A percentile compares a stretch with the other conserved stretches of the same genome.
Evolutionary conservation across 2,329 filamentous ascomycete species (phyloP).

Genomic region (Nothopassalora personata): DNA sequence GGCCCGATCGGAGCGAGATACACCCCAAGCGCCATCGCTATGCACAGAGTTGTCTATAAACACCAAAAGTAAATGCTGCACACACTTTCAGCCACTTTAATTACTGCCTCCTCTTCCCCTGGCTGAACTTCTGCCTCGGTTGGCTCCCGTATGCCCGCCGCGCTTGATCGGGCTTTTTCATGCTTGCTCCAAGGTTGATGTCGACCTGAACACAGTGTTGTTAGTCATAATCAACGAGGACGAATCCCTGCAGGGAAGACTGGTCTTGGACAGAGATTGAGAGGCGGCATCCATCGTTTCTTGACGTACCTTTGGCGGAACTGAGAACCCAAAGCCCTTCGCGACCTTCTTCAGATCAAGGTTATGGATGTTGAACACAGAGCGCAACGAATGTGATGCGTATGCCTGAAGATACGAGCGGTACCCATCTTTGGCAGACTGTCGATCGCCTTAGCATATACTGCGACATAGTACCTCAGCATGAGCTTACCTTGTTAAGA

Average conservation of each 20-base stretch:
- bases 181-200: constrained; percentile 69
- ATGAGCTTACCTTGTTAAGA: constrained; percentile 68
- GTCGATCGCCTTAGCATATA: constrained; percentile 8
- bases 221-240: no score
- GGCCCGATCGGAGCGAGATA: no score
- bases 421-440: constrained; percentile 68
- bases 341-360: constrained; percentile 78
- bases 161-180: constrained; percentile 68
- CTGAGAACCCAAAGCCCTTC: constrained; percentile 74
- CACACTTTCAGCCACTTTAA: no score
- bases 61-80: no score
- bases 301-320: constrained; percentile 54
- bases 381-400: constrained; percentile 74
- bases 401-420: constrained; percentile 92
- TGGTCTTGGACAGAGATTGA: no score
- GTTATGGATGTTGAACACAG: constrained; percentile 79
- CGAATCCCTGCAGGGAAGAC: no score
- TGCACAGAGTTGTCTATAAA: no score
- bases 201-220: constrained; percentile 49
- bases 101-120: constrained; percentile 5
- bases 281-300: no score
- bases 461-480: not conserved
- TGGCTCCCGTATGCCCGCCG: constrained; percentile 73
- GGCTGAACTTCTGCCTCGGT: constrained; percentile 52
- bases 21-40: no score